phyloP scores from a whole-genome alignment of 2,329 filamentous ascomycete species.

The Pyricularia grisea region DNA sequence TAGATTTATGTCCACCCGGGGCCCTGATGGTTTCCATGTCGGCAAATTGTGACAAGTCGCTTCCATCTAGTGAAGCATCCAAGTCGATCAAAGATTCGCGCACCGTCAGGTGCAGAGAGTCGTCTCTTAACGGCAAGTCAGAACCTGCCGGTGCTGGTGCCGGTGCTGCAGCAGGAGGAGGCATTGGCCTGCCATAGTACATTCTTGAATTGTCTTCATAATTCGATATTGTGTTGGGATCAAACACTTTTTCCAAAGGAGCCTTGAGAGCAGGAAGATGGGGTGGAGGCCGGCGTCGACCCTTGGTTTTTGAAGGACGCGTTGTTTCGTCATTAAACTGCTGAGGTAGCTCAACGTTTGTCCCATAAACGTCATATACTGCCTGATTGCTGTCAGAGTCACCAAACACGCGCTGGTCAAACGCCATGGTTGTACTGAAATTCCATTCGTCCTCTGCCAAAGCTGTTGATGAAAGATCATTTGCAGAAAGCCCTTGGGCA shows the following conservation, averaged over 20 bases:
- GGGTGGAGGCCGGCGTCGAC: conserved; percentile 45
- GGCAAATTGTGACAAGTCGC: conserved; percentile 46
- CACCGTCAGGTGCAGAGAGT: conserved; percentile 42
- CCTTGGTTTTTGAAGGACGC: conserved; percentile 41
- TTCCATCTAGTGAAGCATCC: conserved; percentile 48
- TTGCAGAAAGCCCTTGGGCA: conserved; percentile 39
- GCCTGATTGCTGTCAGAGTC: conserved; percentile 45
- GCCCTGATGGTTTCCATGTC: conserved; percentile 52
- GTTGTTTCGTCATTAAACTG: conserved; percentile 36
- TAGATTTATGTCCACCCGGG: conserved; percentile 41
- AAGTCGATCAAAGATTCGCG: conserved; percentile 57
- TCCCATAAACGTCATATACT: conserved; percentile 48
- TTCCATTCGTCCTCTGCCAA: conserved; percentile 55
- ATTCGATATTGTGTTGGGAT: conserved; percentile 54
- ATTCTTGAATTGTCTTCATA: conserved; percentile 54
- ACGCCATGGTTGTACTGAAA: conserved; percentile 56
- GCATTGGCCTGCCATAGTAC: conserved; percentile 44
- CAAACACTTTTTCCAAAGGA: conserved; percentile 56
- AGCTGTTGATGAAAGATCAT: conserved; percentile 31
- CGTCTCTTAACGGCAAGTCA: conserved; percentile 50
- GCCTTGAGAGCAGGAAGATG: conserved; percentile 48
- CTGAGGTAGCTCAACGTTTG: conserved; percentile 42
- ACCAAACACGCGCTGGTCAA: conserved; percentile 47
- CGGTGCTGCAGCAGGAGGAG: conserved; percentile 22
- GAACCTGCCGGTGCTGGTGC: conserved; percentile 32